Evolutionary conservation across 2,329 filamentous ascomycete species (phyloP).

Genomic region (Leptographium procerum): DNA sequence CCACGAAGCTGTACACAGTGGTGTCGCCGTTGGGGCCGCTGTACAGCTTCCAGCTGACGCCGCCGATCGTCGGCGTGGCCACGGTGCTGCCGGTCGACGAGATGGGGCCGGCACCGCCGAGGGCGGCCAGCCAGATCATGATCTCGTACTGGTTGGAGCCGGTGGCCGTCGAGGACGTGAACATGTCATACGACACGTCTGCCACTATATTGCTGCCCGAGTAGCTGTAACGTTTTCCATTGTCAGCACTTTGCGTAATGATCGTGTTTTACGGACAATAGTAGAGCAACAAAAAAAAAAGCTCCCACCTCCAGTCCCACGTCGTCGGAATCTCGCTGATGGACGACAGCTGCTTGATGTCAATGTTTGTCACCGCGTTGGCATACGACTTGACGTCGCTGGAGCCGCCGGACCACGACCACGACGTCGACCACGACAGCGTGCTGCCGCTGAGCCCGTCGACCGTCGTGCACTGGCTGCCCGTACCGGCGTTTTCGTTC

Average conservation of each 20-base stretch:
- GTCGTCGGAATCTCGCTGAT: slow-evolving; percentile 25
- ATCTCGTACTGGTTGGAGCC: slow-evolving; percentile 43
- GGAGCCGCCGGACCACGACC: slow-evolving; percentile 29
- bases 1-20: slow-evolving; percentile 46
- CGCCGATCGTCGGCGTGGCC: slow-evolving; percentile 41
- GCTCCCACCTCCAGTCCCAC: slow-evolving; percentile 26
- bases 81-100: slow-evolving; percentile 37
- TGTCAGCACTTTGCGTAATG: too few species aligned
- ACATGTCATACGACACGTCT: slow-evolving; percentile 51
- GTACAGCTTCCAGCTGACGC: slow-evolving; percentile 45
- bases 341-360: slow-evolving; percentile 21
- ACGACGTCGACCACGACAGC: slow-evolving; percentile 31
- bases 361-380: slow-evolving; percentile 26
- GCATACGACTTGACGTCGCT: slow-evolving; percentile 34
- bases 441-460: slow-evolving; percentile 21
- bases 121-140: slow-evolving; percentile 52
- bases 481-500: slow-evolving; percentile 26
- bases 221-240: slow-evolving; percentile 18
- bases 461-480: slow-evolving; percentile 31
- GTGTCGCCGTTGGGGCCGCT: slow-evolving; percentile 47
- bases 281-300: not conserved
- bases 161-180: slow-evolving; percentile 37
- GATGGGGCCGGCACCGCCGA: slow-evolving; percentile 50
- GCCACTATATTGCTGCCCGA: slow-evolving; percentile 27
- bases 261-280: too few species aligned